phyloP scores from a whole-genome alignment of 2,329 filamentous ascomycete species.

The Tolypocladium sp. region DNA sequence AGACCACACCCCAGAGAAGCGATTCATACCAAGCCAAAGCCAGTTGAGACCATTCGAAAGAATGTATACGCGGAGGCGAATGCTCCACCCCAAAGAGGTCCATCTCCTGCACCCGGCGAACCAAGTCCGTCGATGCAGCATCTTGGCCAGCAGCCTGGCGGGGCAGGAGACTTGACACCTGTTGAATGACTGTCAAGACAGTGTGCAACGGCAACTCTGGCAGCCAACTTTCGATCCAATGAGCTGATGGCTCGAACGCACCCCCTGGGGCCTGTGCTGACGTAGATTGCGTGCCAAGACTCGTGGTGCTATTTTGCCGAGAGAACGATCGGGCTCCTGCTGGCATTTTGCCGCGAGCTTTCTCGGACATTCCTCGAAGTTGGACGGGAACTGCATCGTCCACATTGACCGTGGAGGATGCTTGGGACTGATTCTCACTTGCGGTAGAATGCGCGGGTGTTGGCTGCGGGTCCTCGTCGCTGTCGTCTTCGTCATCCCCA shows the following conservation, averaged over 20 bases:
- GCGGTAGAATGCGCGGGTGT: constrained; percentile 56
- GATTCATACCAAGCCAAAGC: constrained; percentile 94
- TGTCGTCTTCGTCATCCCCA: constrained; percentile 69
- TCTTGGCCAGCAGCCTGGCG: constrained; percentile 36
- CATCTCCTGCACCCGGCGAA: constrained; percentile 49
- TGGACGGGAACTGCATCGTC: constrained; percentile 79
- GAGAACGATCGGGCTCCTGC: constrained; percentile 76
- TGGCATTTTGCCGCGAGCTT: constrained; percentile 92
- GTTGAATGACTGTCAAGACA: constrained; percentile 66
- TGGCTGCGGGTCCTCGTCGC: constrained; percentile 42
- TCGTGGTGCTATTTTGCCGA: constrained; percentile 81
- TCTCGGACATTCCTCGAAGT: constrained; percentile 89
- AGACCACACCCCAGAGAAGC: constrained; percentile 87
- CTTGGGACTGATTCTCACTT: constrained; percentile 52
- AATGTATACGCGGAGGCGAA: constrained; percentile 66
- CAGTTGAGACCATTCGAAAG: constrained; percentile 89
- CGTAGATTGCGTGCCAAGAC: constrained; percentile 57
- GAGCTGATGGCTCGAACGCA: constrained; percentile 67
- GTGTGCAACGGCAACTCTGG: constrained; percentile 84
- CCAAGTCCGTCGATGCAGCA: constrained; percentile 31
- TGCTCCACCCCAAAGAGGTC: constrained; percentile 66
- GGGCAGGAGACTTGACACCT: constrained; percentile 50
- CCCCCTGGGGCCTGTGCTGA: constrained; percentile 46
- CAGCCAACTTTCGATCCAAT: constrained; percentile 94
- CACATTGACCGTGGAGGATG: constrained; percentile 56